Base-by-base conservation (phyloP, 1,284 basidiomycete species). In the Pascua guehoae region DNA sequence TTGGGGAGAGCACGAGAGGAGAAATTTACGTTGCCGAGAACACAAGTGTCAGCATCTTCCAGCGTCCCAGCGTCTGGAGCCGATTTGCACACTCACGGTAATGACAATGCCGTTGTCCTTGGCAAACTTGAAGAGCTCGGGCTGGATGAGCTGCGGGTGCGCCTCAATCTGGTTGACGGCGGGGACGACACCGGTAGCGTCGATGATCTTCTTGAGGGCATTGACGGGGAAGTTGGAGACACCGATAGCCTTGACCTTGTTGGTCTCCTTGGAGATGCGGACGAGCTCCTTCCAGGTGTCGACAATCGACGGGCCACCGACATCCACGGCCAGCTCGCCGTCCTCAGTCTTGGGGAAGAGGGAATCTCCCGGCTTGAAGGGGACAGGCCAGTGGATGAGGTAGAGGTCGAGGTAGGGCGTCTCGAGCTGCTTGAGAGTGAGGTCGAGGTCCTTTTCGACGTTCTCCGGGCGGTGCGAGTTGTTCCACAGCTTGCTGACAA, bases 371-470 rank as follows among this genome's bases (percentile, higher is more conserved):
- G 84, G 81, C 17, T 73, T 75, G 74, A 92, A 88, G 0, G 88
- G 82, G 41, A 89, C 85, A 1, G 91, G 91, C 91, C 91, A 95
- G 80, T 94, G 91, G 59, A 94, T 80, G 48, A 91, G 79, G 70
- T 89, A 91, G 32, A 91, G 80, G 72, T 94, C 91, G 41, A 94
- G 80, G 70, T 93, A 93, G 45, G 84, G 80, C 36, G 84, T 74
- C 17, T 85, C 85, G 54, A 92, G 82, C 69, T 87, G 84, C 53
- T 76, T 71, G n/a, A 93, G 81, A 11, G 88, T 88, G 73, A 84
- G 80, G 63, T 90, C 84, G 54, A 91, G 84, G 69, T 87, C 87
- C 36, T 80, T 83, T 79, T 88, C 87, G 18, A 87, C 86, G 49
- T 80, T 69, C 17, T 82, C 81, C 11, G 69, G 68, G 38, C 66